Percentiles rank a stretch among this genome's conserved stretches.
Evolutionary conservation across 2,329 filamentous ascomycete genomes (phyloP).

Genomic region (Ramularia endophylla): DNA sequence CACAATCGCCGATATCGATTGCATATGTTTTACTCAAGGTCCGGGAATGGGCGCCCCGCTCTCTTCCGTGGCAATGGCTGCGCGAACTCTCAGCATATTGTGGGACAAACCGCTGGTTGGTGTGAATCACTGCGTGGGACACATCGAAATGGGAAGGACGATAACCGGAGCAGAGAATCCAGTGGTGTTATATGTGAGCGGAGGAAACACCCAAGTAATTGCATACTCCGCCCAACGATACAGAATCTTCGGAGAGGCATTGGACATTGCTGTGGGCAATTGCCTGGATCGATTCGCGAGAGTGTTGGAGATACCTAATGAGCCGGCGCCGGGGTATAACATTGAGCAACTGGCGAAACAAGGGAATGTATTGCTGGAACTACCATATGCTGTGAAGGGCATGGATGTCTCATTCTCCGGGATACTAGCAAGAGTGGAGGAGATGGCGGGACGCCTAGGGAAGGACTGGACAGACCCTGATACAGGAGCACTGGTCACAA

Average conservation of each 20-base stretch:
- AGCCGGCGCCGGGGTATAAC: conserved; percentile 95
- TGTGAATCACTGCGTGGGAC: conserved; percentile 96
- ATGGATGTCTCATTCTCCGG: conserved; percentile 98
- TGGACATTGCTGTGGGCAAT: conserved; percentile 97
- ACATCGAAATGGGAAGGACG: conserved; percentile 95
- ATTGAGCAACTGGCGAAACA: conserved; percentile 89
- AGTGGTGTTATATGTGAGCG: conserved; percentile 90
- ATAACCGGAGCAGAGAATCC: conserved; percentile 90
- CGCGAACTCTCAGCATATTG: conserved; percentile 71
- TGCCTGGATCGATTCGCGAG: conserved; percentile 94
- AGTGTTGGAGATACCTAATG: conserved; percentile 85
- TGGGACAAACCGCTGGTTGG: conserved; percentile 88
- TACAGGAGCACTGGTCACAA: conserved; percentile 60
- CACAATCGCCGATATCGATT: conserved; percentile 64
- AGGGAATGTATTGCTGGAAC: conserved; percentile 65
- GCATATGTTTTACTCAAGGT: conserved; percentile 91
- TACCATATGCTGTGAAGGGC: conserved; percentile 95
- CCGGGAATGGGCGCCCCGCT: conserved; percentile 96
- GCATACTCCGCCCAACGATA: conserved; percentile 93
- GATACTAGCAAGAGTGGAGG: conserved; percentile 77
- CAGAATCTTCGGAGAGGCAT: conserved; percentile 94
- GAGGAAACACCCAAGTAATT: conserved; percentile 97
- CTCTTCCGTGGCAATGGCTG: conserved; percentile 77
- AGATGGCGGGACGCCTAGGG: conserved; percentile 65
- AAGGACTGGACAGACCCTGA: conserved; percentile 35